These are phyloP conservation scores for Fusarium oxysporum DNA, from an alignment of 2,329 filamentous ascomycete species.

Conservation along the genomic window DNA sequence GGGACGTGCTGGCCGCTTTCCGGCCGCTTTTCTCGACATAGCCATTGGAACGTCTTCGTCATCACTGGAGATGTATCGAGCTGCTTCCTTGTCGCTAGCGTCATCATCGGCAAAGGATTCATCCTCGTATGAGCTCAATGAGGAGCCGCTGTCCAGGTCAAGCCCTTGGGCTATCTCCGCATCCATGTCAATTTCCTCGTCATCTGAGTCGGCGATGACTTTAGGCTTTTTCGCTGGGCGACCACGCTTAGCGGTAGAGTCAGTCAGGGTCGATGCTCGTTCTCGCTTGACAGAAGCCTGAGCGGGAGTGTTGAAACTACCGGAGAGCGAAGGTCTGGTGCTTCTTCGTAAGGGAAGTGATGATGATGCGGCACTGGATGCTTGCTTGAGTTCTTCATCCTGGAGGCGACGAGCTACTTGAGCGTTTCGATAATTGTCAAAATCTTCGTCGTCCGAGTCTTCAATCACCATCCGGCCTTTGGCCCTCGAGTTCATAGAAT, in stretches of 20 bases:
- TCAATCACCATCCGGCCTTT: conserved; percentile 57
- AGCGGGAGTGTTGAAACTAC: conserved; percentile 1
- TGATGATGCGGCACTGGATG: background rate
- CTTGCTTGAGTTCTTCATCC: conserved; percentile 47
- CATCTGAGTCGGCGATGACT: conserved; percentile 48
- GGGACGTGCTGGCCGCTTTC: conserved; percentile 8
- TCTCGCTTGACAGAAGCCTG: conserved; percentile 41
- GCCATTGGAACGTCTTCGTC: conserved; percentile 45
- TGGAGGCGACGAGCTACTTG: conserved; percentile 52
- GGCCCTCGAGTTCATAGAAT: conserved; percentile 60
- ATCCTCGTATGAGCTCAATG: conserved; percentile 24
- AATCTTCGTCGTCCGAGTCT: conserved; percentile 54
- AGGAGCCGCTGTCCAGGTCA: conserved; percentile 23
- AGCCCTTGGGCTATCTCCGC: conserved; percentile 46
- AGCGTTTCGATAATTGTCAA: conserved; percentile 44
- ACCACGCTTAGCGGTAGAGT: conserved; percentile 20
- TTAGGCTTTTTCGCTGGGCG: conserved; percentile 48
- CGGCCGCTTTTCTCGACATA: conserved; percentile 20
- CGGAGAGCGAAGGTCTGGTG: conserved; percentile 11
- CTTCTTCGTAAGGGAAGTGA: conserved; percentile 30
- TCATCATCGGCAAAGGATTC: conserved; percentile 35
- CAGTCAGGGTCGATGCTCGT: conserved; percentile 42
- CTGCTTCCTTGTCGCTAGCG: conserved; percentile 25
- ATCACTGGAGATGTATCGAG: conserved; percentile 42
- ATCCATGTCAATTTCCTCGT: conserved; percentile 48